These are phyloP conservation scores for Verticillium isaacii DNA, from an alignment of 2,329 filamentous ascomycete species.

Conservation along the genomic window DNA sequence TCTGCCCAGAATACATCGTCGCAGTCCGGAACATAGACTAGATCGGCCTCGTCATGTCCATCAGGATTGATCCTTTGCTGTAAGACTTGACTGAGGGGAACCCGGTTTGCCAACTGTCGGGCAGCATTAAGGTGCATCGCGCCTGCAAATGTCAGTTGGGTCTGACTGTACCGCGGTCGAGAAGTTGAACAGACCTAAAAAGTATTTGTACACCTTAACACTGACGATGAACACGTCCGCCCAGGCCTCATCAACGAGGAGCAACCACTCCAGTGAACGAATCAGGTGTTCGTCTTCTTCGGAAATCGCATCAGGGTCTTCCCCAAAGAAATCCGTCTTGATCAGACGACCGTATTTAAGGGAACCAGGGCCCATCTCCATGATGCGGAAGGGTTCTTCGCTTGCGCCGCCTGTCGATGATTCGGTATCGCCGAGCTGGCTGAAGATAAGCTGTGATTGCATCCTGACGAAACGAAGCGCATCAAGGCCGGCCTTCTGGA, in stretches of 20 bases:
- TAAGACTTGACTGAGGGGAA: conserved; percentile 45
- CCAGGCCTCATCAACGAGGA: conserved; percentile 70
- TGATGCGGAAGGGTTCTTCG: conserved; percentile 41
- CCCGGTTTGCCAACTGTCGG: conserved; percentile 45
- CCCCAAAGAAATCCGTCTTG: conserved; percentile 65
- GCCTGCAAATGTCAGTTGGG: conserved; percentile 28
- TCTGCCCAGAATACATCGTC: conserved; percentile 34
- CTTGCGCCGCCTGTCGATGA: background rate
- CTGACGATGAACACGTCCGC: conserved; percentile 64
- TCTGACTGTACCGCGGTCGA: conserved; percentile 18
- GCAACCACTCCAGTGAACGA: conserved; percentile 78
- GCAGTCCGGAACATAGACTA: conserved; percentile 24
- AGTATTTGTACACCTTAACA: conserved; percentile 72
- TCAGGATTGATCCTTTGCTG: conserved; percentile 31
- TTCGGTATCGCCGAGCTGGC: conserved; percentile 29
- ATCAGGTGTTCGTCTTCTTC: conserved; percentile 68
- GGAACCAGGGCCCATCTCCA: conserved; percentile 44
- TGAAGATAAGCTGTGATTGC: conserved; percentile 52
- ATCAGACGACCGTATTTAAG: conserved; percentile 60
- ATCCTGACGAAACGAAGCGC: conserved; percentile 67
- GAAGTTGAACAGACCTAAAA: conserved; percentile 63
- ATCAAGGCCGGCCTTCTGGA: conserved; percentile 71
- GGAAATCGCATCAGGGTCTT: conserved; percentile 48
- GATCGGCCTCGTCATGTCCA: conserved; percentile 26
- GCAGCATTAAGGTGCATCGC: conserved; percentile 49